Base-by-base conservation (phyloP, 2,329 filamentous ascomycete species). In the Beauveria varroae region DNA sequence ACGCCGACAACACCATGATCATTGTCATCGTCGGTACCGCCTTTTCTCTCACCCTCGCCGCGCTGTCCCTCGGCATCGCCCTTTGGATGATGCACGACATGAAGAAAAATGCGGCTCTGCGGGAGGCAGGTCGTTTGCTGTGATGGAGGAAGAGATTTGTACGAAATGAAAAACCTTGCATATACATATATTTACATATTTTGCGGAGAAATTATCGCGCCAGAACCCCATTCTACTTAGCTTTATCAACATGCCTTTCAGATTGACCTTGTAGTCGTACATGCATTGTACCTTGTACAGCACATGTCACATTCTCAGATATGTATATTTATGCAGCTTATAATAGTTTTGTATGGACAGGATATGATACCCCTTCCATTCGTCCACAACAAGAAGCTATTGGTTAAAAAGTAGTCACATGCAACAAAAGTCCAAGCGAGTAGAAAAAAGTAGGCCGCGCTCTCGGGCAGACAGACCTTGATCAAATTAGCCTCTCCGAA, bases 1-100 rank as follows among this genome's bases (percentile, higher is more conserved):
- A 69, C 6, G 64, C 72, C 43, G 71, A 71, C 55, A 65, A 68
- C 9, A 62, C 71, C n/a, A 52, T 75, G 58, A 72, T 71, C 37
- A 62, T 71, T 9, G 53, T 69, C 1, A 66, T 68, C 14, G 64
- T 74, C n/a, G 67, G 62, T 1, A 7, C 70, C 0, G 62, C 72
- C 1, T 71, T 74, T 57, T 57, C 47, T 5, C 46, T 62, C 4
- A 24, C 16, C n/a, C 50, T 59, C 30, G 56, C 56, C 8, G 28
- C 34, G 9, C 5, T 53, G 16, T 53, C 56, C n/a, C 26, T 60
- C 7, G 20, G 7, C 26, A 49, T 60, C 3, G 57, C 57, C 12
- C 28, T 46, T 5, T 60, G 57, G 57, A 60, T 60, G 57, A 47
- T 60, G 57, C 50, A 60, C 26, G 57, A 60, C 22, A 60, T 60